phyloP scores from a whole-genome alignment of 352 stramenopile genomes.

The Thalassiosira mediterranea region DNA sequence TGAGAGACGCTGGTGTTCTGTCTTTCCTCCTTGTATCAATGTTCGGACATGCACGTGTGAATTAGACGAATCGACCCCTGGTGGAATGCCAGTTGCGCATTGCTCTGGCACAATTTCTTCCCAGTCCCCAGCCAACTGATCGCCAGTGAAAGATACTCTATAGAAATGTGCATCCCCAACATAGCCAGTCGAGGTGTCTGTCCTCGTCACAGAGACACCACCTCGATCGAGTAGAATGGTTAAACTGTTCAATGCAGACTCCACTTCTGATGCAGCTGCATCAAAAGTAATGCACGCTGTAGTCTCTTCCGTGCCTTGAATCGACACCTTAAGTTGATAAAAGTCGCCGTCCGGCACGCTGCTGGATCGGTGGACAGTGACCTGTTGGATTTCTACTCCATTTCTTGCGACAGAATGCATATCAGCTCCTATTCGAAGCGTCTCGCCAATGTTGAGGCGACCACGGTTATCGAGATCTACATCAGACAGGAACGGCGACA shows the following conservation, averaged over 20 bases:
- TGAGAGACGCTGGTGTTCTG: constrained; percentile 86
- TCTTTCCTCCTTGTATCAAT: constrained; percentile 84
- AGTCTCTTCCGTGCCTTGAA: constrained; percentile 43
- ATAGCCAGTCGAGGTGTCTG: constrained; percentile 50
- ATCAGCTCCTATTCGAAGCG: constrained; percentile 89
- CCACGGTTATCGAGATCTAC: constrained; percentile 64
- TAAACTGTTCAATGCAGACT: constrained; percentile 67
- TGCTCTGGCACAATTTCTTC: constrained; percentile 59
- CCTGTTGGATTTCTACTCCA: constrained; percentile 89
- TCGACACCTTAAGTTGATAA: constrained; percentile 62
- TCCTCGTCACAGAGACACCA: constrained; percentile 57
- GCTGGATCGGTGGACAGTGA: constrained; percentile 52
- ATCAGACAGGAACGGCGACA: constrained; percentile 51
- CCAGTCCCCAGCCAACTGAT: constrained; percentile 87
- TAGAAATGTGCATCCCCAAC: constrained; percentile 87
- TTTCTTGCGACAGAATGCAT: constrained; percentile 88
- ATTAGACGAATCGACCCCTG: constrained; percentile 56
- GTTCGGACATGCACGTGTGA: constrained; percentile 70
- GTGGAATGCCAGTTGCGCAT: constrained; percentile 32
- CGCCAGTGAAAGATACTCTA: constrained; percentile 91
- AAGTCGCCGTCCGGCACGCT: constrained; percentile 36
- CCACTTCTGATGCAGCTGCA: constrained; percentile 59
- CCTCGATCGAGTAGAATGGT: constrained; percentile 45
- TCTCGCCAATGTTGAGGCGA: constrained; percentile 85
- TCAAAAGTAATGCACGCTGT: constrained; percentile 75